These are phyloP conservation scores for Eimeria tenella DNA, from an alignment of 169 alveolate genomes.

Conservation along the genomic window DNA sequence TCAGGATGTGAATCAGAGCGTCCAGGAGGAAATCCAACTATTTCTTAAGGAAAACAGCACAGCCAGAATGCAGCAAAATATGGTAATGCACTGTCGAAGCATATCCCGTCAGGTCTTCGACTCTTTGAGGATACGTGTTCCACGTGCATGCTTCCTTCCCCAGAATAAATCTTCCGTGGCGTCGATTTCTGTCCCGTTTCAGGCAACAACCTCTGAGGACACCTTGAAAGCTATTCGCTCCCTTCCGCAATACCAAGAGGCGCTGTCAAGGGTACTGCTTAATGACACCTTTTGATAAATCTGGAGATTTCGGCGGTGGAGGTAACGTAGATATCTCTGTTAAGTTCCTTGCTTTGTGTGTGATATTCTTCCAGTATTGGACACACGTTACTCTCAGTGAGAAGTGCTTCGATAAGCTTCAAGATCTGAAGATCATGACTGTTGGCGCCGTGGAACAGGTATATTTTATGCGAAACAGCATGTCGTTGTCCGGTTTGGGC, in stretches of 20 bases:
- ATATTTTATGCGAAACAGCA: background rate
- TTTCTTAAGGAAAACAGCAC: slow-evolving; percentile 77
- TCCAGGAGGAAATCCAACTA: slow-evolving; percentile 71
- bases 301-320: too few relatives aligned
- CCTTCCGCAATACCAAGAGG: slow-evolving; percentile 81
- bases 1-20: slow-evolving; percentile 67
- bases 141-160: slow-evolving; percentile 3
- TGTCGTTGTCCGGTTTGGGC: too few relatives aligned
- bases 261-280: slow-evolving; percentile 75
- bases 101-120: background rate
- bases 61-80: slow-evolving; percentile 67
- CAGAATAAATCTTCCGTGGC: background rate
- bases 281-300: background rate
- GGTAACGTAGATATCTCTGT: background rate
- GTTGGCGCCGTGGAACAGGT: slow-evolving; percentile 80
- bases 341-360: background rate
- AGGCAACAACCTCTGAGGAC: slow-evolving; percentile 74
- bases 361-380: slow-evolving; percentile 66
- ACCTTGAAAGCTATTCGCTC: slow-evolving; percentile 74
- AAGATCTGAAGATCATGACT: slow-evolving; percentile 65
- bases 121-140: background rate
- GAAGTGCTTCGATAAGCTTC: slow-evolving; percentile 75
- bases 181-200: background rate
- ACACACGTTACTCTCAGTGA: slow-evolving; percentile 76
- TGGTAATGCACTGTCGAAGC: slow-evolving; percentile 38